Evolutionary conservation across 441 rosid species (phyloP).

Genomic region (Corymbia citriodora): DNA sequence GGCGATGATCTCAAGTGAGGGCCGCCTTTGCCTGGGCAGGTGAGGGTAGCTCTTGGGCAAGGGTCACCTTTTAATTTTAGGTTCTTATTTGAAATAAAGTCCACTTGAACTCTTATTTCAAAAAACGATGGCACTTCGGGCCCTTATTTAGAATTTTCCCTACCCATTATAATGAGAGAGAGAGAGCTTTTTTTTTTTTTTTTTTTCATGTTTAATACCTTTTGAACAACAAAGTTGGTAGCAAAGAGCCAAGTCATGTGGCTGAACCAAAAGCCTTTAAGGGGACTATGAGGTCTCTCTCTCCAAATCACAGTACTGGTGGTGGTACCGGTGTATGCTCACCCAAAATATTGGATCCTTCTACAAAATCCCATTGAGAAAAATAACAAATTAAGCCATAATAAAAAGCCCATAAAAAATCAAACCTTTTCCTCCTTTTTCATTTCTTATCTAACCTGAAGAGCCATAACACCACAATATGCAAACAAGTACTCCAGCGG

Average conservation of each 20-base stretch:
- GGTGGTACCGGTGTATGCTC: slow-evolving; percentile 90
- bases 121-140: too few species aligned
- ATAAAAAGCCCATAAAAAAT: slow-evolving; percentile 1
- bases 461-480: slow-evolving; percentile 73
- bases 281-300: slow-evolving; percentile 94
- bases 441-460: slow-evolving; percentile 39
- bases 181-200: too few species aligned
- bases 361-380: slow-evolving; percentile 25
- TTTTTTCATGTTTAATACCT: slow-evolving; percentile 23
- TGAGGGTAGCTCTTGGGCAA: too few species aligned
- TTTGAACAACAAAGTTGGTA: slow-evolving; percentile 35
- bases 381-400: not conserved
- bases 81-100: too few species aligned
- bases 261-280: slow-evolving; percentile 90
- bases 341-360: slow-evolving; percentile 91
- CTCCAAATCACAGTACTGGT: slow-evolving; percentile 81
- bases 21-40: too few species aligned
- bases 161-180: too few species aligned
- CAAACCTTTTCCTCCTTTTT: not conserved
- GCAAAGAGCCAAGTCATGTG: slow-evolving; percentile 87
- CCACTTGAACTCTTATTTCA: too few species aligned
- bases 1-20: too few species aligned
- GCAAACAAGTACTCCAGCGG: slow-evolving; percentile 93
- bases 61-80: too few species aligned
- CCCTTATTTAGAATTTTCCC: too few species aligned